Conservation (phyloP, 2,329 filamentous ascomycete genomes). For the Neopestalotiopsis sp. region DNA sequence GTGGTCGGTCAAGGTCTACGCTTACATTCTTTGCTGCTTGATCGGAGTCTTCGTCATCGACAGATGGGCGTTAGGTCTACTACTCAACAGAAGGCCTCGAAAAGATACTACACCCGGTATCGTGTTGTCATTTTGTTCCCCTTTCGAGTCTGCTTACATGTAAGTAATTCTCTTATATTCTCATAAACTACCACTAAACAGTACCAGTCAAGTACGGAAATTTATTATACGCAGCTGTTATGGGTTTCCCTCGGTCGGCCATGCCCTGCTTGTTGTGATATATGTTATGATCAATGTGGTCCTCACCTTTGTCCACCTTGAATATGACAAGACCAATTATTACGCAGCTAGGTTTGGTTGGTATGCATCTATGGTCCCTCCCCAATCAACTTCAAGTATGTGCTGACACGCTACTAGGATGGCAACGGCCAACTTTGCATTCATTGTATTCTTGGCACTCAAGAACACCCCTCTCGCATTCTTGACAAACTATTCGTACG, state of each 20-base stretch:
- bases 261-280: background rate
- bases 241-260: background rate
- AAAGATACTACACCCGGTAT: background rate
- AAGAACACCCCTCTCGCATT: background rate
- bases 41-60: background rate
- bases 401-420: background rate
- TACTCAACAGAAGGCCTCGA: background rate
- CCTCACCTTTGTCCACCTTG: background rate
- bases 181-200: background rate
- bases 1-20: background rate
- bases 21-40: background rate
- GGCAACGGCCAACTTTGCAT: background rate
- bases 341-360: background rate
- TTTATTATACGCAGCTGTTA: background rate
- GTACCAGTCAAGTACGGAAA: background rate
- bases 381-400: background rate
- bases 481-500: background rate
- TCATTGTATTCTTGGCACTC: background rate
- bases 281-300: background rate
- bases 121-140: background rate
- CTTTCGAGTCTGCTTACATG: background rate
- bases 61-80: background rate
- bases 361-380: background rate
- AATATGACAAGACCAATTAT: background rate
- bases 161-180: background rate